Conservation (phyloP, 345 rosid species). For the Acer negundo region DNA sequence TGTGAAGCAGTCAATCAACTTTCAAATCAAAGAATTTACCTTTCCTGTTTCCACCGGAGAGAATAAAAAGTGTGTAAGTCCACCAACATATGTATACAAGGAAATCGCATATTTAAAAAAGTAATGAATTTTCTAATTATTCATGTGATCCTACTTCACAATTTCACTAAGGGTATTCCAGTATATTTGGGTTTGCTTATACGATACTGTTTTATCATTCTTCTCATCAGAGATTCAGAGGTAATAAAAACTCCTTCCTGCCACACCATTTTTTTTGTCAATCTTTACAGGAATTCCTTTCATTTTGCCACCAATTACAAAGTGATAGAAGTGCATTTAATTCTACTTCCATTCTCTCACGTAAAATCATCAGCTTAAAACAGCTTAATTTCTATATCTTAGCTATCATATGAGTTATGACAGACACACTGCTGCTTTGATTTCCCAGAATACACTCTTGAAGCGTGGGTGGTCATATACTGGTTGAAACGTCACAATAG, state of each 20-base stretch:
- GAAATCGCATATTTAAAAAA: neutral
- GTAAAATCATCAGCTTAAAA: neutral
- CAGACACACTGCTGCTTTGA: neutral
- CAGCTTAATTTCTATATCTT: neutral
- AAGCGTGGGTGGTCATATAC: neutral
- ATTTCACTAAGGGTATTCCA: neutral
- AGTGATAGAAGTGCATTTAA: neutral
- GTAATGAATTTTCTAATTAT: neutral
- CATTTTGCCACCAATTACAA: neutral
- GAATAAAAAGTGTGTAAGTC: neutral
- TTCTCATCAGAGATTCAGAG: neutral
- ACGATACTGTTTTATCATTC: neutral
- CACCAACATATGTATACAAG: neutral
- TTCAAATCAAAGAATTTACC: neutral
- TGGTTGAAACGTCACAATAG: neutral
- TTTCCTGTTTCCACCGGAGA: neutral
- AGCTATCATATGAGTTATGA: neutral
- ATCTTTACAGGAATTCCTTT: neutral
- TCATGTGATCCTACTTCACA: neutral
- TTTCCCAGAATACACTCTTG: neutral
- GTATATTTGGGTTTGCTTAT: neutral
- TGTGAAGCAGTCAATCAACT: neutral
- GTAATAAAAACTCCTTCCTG: neutral
- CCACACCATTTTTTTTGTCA: neutral
- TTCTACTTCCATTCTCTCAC: neutral